These are phyloP conservation scores for Amanita subjunquillea DNA, from an alignment of 768 basidiomycete species.

Conservation along the genomic window DNA sequence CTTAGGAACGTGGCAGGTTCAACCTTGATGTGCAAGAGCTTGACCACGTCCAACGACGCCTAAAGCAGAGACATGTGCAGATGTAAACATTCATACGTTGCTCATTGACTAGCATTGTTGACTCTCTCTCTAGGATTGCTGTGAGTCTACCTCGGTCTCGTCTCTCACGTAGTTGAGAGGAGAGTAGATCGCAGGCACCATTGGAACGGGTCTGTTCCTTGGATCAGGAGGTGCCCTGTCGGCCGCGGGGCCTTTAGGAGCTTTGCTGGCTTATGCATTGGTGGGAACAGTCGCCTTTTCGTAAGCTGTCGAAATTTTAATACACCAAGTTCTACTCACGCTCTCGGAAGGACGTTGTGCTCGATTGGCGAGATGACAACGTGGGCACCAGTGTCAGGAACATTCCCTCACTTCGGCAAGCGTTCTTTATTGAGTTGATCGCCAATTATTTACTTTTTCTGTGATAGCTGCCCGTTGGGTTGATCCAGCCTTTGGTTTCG, in stretches of 20 bases:
- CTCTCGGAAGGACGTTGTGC: slow-evolving; percentile 38
- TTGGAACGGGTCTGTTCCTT: slow-evolving; percentile 67
- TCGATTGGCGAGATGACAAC: slow-evolving; percentile 75
- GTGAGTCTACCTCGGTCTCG: slow-evolving; percentile 26
- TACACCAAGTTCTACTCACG: not conserved
- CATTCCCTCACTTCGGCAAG: slow-evolving; percentile 63
- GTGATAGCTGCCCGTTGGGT: slow-evolving; percentile 42
- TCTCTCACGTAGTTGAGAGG: not conserved
- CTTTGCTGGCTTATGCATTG: slow-evolving; percentile 50
- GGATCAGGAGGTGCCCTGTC: slow-evolving; percentile 55
- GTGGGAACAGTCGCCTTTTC: slow-evolving; percentile 62
- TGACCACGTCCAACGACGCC: slow-evolving; percentile 60
- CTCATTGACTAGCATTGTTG: not conserved
- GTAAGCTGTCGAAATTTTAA: slow-evolving; percentile 21
- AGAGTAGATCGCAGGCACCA: slow-evolving; percentile 57
- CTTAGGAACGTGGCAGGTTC: slow-evolving; percentile 16
- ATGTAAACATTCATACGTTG: slow-evolving; percentile 34
- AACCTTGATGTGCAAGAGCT: slow-evolving; percentile 52
- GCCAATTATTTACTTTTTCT: not conserved
- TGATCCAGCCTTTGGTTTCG: slow-evolving; percentile 48
- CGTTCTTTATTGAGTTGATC: not conserved
- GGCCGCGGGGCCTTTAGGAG: slow-evolving; percentile 56
- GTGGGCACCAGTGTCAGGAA: slow-evolving; percentile 68
- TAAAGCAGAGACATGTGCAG: slow-evolving; percentile 73
- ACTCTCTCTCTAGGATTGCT: slow-evolving; percentile 39